Base-by-base conservation (phyloP, 176 grass and related monocot species). In the Cenchrus americanus region DNA sequence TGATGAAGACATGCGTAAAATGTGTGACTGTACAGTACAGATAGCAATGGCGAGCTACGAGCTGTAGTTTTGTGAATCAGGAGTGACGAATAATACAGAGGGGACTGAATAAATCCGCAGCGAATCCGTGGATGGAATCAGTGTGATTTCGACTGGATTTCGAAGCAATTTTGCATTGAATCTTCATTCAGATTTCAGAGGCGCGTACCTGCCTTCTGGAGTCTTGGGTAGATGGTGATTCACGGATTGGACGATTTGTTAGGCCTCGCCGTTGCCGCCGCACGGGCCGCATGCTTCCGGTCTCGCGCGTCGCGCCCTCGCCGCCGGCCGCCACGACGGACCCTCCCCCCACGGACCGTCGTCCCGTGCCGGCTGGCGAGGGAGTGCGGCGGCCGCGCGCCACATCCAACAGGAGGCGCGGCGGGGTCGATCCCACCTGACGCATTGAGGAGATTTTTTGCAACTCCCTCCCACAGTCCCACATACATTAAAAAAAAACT, bases 21-120 rank as follows among this genome's bases (percentile, higher is more conserved):
- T 62, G 21, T 8, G 44, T 80, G 73, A 34, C 8, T 78, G 75
- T 73, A 73, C 27, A 80, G 75, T 73, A 73, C 27, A 80, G 62
- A 23, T 53, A 52, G 43, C 27, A 24, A 79, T 3, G 24, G 43
- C 26, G 63, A 51, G 62, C 18, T 55, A 12, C 40, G 0, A 78
- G 57, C 7, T 27, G 41, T 78, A 40, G 40, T 76, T 5, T 60
- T 60, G 63, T 57, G 32, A 69, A 80, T 69, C 14, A 57, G 3
- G 11, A 40, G 26, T 14, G 6, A 5, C 24, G 64, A 69, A 81
- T 48, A 52, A 52, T 24, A 44, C 24, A 58, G 11, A 37, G 6
- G 12, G 24, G 0, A n/a, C 0, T 80, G 22, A 81, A 70, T 59
- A 71, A 81, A 13, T 24, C 12, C 0, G n/a, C 22, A 2, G n/a